phyloP scores from a whole-genome alignment of 73 alveolate genomes.

The Effrenium voratum region DNA sequence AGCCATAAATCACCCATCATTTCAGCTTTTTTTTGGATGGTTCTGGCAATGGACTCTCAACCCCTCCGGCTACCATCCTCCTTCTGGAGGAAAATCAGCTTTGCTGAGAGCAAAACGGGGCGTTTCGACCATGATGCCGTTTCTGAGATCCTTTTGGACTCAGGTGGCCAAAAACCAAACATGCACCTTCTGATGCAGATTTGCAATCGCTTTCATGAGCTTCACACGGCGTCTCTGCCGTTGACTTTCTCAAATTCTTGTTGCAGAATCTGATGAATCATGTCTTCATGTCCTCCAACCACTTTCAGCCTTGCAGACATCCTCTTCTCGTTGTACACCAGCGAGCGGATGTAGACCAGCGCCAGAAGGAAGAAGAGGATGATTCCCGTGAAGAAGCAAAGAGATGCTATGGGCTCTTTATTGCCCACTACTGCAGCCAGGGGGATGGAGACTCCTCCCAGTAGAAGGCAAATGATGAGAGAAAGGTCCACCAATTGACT shows the following conservation, averaged over 20 bases:
- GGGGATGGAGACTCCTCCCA: conserved; percentile 31
- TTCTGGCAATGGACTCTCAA: too few species aligned
- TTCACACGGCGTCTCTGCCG: too few species aligned
- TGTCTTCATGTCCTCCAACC: neutral
- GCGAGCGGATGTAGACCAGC: conserved; percentile 29
- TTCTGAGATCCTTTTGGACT: too few species aligned
- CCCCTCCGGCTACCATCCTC: too few species aligned
- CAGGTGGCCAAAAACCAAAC: too few species aligned
- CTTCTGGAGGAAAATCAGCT: too few species aligned
- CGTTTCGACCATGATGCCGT: too few species aligned
- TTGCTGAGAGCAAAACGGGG: too few species aligned
- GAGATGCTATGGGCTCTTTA: conserved; percentile 45
- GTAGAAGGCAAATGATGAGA: conserved; percentile 5
- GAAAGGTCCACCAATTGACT: neutral
- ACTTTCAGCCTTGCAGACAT: neutral
- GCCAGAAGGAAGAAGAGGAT: neutral
- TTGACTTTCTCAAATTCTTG: conserved; percentile 3
- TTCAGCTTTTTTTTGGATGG: too few species aligned
- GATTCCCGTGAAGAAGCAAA: conserved; percentile 58
- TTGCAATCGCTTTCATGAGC: too few species aligned
- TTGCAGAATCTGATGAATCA: neutral
- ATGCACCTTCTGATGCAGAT: too few species aligned
- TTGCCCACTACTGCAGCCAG: conserved; percentile 72
- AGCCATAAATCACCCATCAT: too few species aligned
- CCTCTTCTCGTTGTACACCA: conserved; percentile 13